phyloP scores from a whole-genome alignment of 106 monocot genomes.

The Dendrobium nobile region DNA sequence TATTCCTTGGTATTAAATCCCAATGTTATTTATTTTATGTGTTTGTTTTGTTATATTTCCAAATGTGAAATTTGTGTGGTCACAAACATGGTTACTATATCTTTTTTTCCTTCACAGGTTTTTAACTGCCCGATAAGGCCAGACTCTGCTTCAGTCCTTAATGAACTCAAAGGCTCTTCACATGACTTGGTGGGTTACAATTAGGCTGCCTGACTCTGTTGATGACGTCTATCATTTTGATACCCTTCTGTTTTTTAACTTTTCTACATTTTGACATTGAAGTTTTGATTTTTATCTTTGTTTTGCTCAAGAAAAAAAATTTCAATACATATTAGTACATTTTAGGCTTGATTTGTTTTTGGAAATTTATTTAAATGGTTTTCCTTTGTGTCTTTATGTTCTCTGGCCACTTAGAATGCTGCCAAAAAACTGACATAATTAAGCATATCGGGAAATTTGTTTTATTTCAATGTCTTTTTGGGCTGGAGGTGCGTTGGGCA shows the following conservation, averaged over 20 bases:
- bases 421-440: neutral
- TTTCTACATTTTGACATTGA: neutral
- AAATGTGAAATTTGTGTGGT: neutral
- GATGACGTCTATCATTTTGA: neutral
- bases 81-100: neutral
- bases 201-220: neutral
- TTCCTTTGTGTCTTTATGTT: neutral
- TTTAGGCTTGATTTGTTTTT: neutral
- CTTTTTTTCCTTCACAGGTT: slow-evolving; percentile 28
- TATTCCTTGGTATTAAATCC: neutral
- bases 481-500: neutral
- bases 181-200: slow-evolving; percentile 60
- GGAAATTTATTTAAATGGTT: neutral
- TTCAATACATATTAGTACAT: neutral
- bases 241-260: neutral
- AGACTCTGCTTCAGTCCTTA: slow-evolving; percentile 59
- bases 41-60: neutral
- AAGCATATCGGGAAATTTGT: neutral
- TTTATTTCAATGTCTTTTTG: neutral
- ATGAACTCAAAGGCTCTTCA: slow-evolving; percentile 57
- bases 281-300: neutral
- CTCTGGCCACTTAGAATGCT: neutral
- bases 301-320: neutral
- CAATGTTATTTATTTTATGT: neutral
- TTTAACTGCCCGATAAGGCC: slow-evolving; percentile 75